Conservation (phyloP, 257 asterid species). For the Fraxinus excelsior region DNA sequence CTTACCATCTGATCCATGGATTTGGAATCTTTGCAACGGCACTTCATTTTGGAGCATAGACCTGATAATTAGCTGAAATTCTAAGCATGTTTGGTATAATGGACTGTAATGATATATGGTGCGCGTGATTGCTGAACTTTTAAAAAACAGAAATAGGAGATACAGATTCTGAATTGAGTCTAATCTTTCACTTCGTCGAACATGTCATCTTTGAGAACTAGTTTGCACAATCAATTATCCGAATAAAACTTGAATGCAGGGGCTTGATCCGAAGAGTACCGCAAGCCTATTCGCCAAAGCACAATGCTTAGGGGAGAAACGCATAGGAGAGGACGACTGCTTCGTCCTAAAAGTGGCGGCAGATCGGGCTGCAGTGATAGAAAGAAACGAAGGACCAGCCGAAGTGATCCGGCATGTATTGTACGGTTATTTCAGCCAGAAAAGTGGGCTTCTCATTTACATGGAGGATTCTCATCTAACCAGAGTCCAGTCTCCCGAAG, state of each 20-base stretch:
- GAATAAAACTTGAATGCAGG: slow-evolving; percentile 40
- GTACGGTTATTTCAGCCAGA: slow-evolving; percentile 86
- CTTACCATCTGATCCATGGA: no score
- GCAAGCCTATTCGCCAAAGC: slow-evolving; percentile 65
- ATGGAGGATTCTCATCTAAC: slow-evolving; percentile 85
- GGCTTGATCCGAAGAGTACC: slow-evolving; percentile 73
- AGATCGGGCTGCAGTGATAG: slow-evolving; percentile 66
- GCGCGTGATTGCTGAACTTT: no score
- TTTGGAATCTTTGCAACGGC: not conserved
- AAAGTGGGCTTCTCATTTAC: slow-evolving; percentile 77
- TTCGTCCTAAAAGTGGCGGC: slow-evolving; percentile 83
- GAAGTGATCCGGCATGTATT: slow-evolving; percentile 81
- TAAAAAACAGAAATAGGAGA: no score
- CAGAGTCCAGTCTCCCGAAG: slow-evolving; percentile 55
- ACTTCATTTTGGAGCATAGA: no score
- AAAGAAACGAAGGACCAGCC: slow-evolving; percentile 77
- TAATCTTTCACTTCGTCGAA: no score
- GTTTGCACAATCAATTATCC: not conserved
- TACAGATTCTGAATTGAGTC: no score
- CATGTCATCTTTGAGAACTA: not conserved
- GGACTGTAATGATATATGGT: no score
- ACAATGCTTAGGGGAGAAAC: slow-evolving; percentile 78
- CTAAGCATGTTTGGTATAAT: no score
- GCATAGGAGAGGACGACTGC: slow-evolving; percentile 81
- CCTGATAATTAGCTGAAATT: no score